Evolutionary conservation across 2,329 filamentous ascomycete species (phyloP).

Genomic region (Scedosporium boydii): DNA sequence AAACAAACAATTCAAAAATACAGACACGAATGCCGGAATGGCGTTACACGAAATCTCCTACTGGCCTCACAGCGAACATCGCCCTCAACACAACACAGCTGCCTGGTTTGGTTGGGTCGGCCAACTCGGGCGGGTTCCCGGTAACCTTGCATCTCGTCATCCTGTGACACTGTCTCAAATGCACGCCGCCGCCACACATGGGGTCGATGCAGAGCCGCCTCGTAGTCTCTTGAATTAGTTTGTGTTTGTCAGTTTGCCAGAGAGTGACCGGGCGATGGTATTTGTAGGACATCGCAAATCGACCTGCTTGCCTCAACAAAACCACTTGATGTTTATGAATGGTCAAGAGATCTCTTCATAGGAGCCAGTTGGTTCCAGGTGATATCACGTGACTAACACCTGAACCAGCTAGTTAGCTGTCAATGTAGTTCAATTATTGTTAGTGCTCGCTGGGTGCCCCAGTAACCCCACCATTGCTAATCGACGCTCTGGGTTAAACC

Average conservation of each 20-base stretch:
- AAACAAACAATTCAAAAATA: neutral
- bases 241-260: neutral
- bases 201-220: neutral
- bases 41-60: neutral
- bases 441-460: neutral
- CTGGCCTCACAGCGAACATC: neutral
- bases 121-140: neutral
- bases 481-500: neutral
- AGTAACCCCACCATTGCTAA: neutral
- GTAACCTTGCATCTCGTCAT: neutral
- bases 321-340: too few relatives aligned
- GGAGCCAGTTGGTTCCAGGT: too few relatives aligned
- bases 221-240: neutral
- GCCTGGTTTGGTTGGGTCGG: neutral
- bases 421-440: too few relatives aligned
- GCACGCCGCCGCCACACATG: neutral
- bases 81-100: neutral
- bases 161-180: conserved; percentile 1
- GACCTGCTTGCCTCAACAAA: too few relatives aligned
- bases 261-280: neutral
- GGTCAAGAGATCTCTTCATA: too few relatives aligned
- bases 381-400: too few relatives aligned
- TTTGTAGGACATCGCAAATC: neutral
- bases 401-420: too few relatives aligned
- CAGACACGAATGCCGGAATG: neutral